A percentile compares a stretch with the other conserved stretches of the same genome.
Conservation (phyloP, 2,329 filamentous ascomycete genomes). For the Stagonosporopsis chrysanthemi region DNA sequence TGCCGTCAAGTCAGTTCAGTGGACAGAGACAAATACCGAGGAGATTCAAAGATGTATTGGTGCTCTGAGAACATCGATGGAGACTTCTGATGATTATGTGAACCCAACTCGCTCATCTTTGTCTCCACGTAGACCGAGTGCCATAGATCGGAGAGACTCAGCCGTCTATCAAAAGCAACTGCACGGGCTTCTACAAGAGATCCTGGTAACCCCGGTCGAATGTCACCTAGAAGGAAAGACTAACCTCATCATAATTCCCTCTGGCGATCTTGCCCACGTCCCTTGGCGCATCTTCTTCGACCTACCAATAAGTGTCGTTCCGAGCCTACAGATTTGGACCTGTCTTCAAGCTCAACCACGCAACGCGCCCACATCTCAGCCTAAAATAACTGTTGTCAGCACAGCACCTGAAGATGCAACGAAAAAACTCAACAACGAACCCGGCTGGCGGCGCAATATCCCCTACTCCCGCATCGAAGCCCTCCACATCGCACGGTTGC, state of each 20-base stretch:
- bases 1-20: neutral
- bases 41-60: conserved; percentile 1
- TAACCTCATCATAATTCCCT: conserved; percentile 1
- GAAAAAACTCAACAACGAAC: neutral
- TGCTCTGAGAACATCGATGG: neutral
- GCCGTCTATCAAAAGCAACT: neutral
- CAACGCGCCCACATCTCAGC: neutral
- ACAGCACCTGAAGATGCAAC: neutral
- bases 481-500: neutral
- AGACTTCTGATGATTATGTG: neutral
- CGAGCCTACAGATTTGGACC: neutral
- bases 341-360: neutral
- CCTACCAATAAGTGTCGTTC: neutral
- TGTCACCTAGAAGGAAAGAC: neutral
- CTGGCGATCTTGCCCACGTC: conserved; percentile 2
- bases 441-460: neutral
- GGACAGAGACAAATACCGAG: neutral
- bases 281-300: conserved; percentile 6
- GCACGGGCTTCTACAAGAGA: neutral
- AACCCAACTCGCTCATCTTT: neutral
- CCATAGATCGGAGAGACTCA: neutral
- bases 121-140: neutral
- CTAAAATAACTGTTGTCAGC: neutral
- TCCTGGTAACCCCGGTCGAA: neutral
- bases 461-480: conserved; percentile 6